Percentiles rank a stretch among this genome's conserved stretches.
Conservation (phyloP, 2,329 filamentous ascomycete genomes). For the Colletotrichum plurivorum region DNA sequence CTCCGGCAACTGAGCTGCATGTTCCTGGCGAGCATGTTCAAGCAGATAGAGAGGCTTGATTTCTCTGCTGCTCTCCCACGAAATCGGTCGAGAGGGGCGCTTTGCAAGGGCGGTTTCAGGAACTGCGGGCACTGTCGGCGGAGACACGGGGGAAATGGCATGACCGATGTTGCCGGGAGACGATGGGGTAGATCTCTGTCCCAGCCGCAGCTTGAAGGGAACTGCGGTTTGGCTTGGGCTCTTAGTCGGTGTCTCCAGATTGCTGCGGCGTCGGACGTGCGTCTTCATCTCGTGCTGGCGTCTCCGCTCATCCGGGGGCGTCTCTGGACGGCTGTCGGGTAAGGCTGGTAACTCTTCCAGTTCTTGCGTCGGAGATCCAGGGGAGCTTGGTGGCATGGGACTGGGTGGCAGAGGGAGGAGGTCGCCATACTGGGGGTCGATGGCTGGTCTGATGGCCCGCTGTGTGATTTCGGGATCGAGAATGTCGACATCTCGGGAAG, state of each 20-base stretch:
- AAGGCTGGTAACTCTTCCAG: constrained; percentile 64
- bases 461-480: constrained; percentile 72
- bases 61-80: constrained; percentile 76
- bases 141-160: constrained; percentile 56
- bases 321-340: constrained; percentile 73
- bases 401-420: constrained; percentile 75
- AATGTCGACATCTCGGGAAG: constrained; percentile 50
- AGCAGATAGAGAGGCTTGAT: constrained; percentile 88
- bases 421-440: constrained; percentile 77
- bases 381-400: constrained; percentile 73
- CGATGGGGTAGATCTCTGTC: constrained; percentile 60
- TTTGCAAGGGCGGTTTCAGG: constrained; percentile 53
- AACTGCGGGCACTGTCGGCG: constrained; percentile 49
- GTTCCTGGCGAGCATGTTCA: constrained; percentile 68
- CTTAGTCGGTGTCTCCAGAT: constrained; percentile 62
- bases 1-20: constrained; percentile 44
- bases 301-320: constrained; percentile 64
- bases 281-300: constrained; percentile 55
- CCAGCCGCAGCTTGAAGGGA: constrained; percentile 68
- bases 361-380: constrained; percentile 61
- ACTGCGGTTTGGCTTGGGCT: constrained; percentile 71
- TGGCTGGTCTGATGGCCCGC: constrained; percentile 73
- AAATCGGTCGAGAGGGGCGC: constrained; percentile 65
- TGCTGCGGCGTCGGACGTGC: constrained; percentile 65
- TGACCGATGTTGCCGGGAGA: constrained; percentile 55